These are phyloP conservation scores for Ustilago nuda DNA, from an alignment of 1,284 basidiomycete genomes.

Conservation along the genomic window DNA sequence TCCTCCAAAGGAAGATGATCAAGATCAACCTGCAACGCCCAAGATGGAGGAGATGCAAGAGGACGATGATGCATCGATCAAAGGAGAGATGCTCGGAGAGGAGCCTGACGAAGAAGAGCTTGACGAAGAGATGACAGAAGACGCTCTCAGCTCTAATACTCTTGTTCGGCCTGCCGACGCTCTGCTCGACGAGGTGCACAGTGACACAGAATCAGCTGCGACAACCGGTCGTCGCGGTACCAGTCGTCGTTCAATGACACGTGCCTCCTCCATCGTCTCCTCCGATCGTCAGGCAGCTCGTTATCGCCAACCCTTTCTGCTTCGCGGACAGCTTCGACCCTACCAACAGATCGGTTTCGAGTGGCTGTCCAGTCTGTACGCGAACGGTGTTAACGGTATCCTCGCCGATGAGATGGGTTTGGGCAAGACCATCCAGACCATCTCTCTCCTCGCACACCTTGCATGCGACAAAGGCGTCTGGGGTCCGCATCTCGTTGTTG, in stretches of 20 bases:
- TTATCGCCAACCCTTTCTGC: slow-evolving; percentile 78
- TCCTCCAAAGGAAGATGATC: slow-evolving; percentile 5
- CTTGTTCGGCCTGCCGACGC: slow-evolving; percentile 64
- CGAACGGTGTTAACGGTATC: slow-evolving; percentile 89
- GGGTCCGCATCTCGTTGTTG: slow-evolving; percentile 96
- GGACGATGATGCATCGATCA: neutral
- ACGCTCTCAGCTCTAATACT: slow-evolving; percentile 15
- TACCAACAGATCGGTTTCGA: slow-evolving; percentile 95
- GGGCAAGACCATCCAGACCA: slow-evolving; percentile 97
- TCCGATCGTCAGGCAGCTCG: slow-evolving; percentile 35
- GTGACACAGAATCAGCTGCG: slow-evolving; percentile 39
- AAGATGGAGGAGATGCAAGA: slow-evolving; percentile 1
- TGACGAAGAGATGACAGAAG: slow-evolving; percentile 40
- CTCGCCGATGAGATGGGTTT: slow-evolving; percentile 75
- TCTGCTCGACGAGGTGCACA: slow-evolving; percentile 27
- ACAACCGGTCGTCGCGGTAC: slow-evolving; percentile 33
- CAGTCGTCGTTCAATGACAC: slow-evolving; percentile 42
- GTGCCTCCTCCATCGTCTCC: slow-evolving; percentile 70
- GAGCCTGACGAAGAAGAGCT: slow-evolving; percentile 7
- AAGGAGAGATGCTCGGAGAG: slow-evolving; percentile 18
- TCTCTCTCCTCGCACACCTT: slow-evolving; percentile 88
- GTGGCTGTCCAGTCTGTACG: slow-evolving; percentile 91
- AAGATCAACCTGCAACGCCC: slow-evolving; percentile 10
- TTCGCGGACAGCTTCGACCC: slow-evolving; percentile 87
- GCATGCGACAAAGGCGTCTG: slow-evolving; percentile 94